Base-by-base conservation (phyloP, 148 eudicot genomes). In the Vaccinium vitisidaea region DNA sequence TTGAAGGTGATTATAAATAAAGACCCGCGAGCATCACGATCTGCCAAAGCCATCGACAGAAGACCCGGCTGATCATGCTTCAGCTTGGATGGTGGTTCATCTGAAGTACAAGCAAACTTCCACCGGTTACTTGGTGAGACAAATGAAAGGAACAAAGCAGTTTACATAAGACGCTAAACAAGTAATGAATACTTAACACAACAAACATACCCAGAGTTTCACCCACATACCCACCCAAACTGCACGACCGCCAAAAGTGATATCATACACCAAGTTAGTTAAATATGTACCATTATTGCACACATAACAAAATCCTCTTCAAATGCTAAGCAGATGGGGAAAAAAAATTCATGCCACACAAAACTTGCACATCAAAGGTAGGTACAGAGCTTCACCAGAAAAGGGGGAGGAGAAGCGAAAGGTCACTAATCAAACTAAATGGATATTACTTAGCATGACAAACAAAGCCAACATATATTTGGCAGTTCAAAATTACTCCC, bases 61-160 rank as follows among this genome's bases (percentile, higher is more conserved):
- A 95, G 91, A 83, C 99, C 99, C 78, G 93, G 92, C 61, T 87
- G 91, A 79, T 97, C 98, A 89, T 97, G 99, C 85, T 92, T 94
- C 48, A 92, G 85, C 91, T 93, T 95, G 52, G 95, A 80, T 16
- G 89, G 80, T 27, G 89, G 86, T 84, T 97, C 99, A 83, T 95
- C 99, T 97, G 96, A 82, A 89, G 90, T 9, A 77, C 3, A 36
- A 43, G 48, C 25, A 83, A 58, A 82, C 73, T 1, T 14, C 79
- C 54, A 80, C 61, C 30, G 7, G 54, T 36, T 18, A 52, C 50
- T 30, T 27, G 46, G 67, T 81, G 12, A 81, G 80, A 59, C 2
- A 75, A 1, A 74, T 48, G 6, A 84, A 85, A 27, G 27, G n/a
- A 83, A 39, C 65, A 39, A 15, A 15, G 30, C 12, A 21, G 52